Evolutionary conservation across 129 eudicot species (phyloP), one percentile per base, ranked within the genome.

Genomic region (Flaveria bidentis): DNA sequence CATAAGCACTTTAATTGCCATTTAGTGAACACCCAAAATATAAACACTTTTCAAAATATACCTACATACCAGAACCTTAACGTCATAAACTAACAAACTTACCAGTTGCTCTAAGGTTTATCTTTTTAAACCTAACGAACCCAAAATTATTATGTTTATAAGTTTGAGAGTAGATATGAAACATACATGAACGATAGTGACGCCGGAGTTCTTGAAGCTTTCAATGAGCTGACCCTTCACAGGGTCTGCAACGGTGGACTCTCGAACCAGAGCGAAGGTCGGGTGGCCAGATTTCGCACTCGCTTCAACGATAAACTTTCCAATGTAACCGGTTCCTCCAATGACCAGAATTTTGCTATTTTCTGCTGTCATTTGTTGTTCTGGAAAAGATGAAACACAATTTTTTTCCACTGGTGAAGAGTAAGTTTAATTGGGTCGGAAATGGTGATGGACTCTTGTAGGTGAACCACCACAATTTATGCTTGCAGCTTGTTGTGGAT

Each of bases 311-410:
- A 92, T 56, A 80, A 74, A 89, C 44, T 85, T 92, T 0, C 96
- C 97, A 20, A 90, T 84, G 86, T 87, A 86, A 7, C 96, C 96
- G 0, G 96, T 90, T 64, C 87, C 96, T 75, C 96, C 96, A 8
- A 90, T 88, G 30, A 90, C 52, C 72, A 92, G 72, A 75, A 89
- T 84, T 75, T 80, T 89, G 88, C 91, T 92, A 8, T 76, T 88
- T 58, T 81, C 82, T 17, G 64, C 6, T 28, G 81, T 87, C 96
- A 87, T 88, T 71, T 69, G 2, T 16, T 28, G 1, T 62, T 20
- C 22, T 28, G 33, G 33, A 28, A 28, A 28, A 28, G 33, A 28
- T 28, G 33, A 28, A 28, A 28, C 33, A 28, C 33, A 28, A 3
- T 2, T 2, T 28, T 28, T 2, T 30, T 74, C 58, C 42, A 58